Evolutionary conservation across 225 moss, liverwort and hornwort species (phyloP).

Genomic region (Asterella californica): DNA sequence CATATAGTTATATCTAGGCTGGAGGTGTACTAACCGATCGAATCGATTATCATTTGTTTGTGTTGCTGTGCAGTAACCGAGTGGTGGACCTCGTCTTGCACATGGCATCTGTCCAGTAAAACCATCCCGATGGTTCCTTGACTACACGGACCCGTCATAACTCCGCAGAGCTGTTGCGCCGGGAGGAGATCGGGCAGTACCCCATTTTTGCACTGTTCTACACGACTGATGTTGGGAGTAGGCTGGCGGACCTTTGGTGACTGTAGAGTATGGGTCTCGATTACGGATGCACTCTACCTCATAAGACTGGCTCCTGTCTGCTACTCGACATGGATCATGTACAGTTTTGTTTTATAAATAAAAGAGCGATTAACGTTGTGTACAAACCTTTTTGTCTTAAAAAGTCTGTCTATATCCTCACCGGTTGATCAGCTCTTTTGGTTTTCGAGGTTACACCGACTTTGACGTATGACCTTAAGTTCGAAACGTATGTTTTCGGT

Average conservation of each 20-base stretch:
- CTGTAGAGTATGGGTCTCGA: not conserved
- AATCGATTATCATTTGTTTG: not conserved
- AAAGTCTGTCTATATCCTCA: no score
- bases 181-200: not conserved
- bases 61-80: conserved; percentile 27
- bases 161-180: not conserved
- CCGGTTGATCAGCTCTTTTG: no score
- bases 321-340: not conserved
- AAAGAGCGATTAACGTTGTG: not conserved
- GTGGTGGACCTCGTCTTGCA: conserved; percentile 44
- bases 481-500: no score
- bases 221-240: not conserved
- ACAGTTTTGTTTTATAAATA: conserved; percentile 9
- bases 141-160: not conserved
- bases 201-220: conserved; percentile 7
- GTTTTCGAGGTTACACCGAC: no score
- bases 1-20: no score
- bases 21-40: no score
- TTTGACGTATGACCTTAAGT: no score
- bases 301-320: not conserved
- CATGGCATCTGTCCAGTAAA: conserved; percentile 23
- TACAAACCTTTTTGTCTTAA: no score
- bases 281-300: not conserved
- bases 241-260: not conserved
- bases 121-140: not conserved